Conservation (phyloP, 2,329 filamentous ascomycete species). For the Pseudopyricularia javanii region DNA sequence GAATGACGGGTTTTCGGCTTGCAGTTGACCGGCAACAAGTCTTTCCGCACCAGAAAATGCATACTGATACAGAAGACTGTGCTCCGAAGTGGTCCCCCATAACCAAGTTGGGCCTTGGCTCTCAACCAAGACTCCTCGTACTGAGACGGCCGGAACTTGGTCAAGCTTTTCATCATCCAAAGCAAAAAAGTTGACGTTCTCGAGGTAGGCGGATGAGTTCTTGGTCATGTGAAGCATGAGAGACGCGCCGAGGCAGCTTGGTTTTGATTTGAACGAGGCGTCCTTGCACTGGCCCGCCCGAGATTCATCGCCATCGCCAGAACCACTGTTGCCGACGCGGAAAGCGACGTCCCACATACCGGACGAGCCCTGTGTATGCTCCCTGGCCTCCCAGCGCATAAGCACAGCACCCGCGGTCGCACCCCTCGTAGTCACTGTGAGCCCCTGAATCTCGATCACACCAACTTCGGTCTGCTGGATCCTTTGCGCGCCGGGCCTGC, state of each 20-base stretch:
- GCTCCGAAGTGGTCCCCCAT: constrained; percentile 30
- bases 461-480: too few species aligned
- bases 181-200: neutral
- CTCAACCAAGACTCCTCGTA: constrained; percentile 12
- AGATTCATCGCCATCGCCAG: too few species aligned
- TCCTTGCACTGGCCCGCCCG: too few species aligned
- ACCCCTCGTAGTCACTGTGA: constrained; percentile 54
- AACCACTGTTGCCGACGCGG: too few species aligned
- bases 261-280: too few species aligned
- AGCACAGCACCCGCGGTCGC: constrained; percentile 55
- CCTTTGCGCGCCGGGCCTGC: constrained; percentile 42
- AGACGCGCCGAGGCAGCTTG: neutral
- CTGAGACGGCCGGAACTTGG: neutral
- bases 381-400: constrained; percentile 58
- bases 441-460: constrained; percentile 54
- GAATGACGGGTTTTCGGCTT: neutral
- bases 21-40: neutral
- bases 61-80: constrained; percentile 33
- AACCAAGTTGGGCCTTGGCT: constrained; percentile 15
- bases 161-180: too few species aligned
- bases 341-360: constrained; percentile 46
- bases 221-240: neutral
- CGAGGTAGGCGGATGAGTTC: neutral
- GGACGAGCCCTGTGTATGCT: constrained; percentile 24
- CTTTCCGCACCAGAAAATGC: neutral